Percentiles rank a stretch among this genome's conserved stretches.
phyloP scores from a whole-genome alignment of 306 rosid genomes.

The Canavalia ensiformis region DNA sequence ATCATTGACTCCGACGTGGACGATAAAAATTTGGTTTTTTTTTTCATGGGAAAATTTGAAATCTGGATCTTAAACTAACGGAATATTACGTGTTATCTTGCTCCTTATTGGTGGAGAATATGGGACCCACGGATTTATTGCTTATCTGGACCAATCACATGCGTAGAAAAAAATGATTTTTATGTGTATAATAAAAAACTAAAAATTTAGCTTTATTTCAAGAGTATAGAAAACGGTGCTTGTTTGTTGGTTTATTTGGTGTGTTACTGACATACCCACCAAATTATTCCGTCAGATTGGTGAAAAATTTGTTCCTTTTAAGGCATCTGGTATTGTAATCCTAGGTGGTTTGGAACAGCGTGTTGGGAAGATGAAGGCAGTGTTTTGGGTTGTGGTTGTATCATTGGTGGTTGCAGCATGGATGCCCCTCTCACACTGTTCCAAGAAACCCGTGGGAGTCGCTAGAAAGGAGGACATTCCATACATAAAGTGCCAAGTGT shows the following conservation, averaged over 20 bases:
- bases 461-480: constrained; percentile 92
- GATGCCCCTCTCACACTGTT: constrained; percentile 64
- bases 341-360: not conserved
- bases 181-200: not conserved
- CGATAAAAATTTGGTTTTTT: constrained; percentile 15
- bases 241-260: too few species aligned
- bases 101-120: constrained; percentile 61
- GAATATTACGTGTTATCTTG: constrained; percentile 58
- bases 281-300: not conserved
- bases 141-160: constrained; percentile 57
- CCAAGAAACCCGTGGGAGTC: constrained; percentile 66
- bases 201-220: not conserved
- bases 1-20: constrained; percentile 34
- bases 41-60: not conserved
- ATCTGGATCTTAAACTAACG: not conserved
- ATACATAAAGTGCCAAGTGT: constrained; percentile 87
- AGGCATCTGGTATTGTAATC: constrained; percentile 10
- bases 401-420: constrained; percentile 59
- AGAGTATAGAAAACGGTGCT: not conserved
- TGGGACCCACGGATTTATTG: constrained; percentile 27
- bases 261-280: constrained; percentile 29
- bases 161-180: constrained; percentile 42
- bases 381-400: constrained; percentile 50
- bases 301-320: not conserved
- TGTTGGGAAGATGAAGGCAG: constrained; percentile 58